Conservation (phyloP, 2,329 filamentous ascomycete genomes). For the Sporothrix luriei region DNA sequence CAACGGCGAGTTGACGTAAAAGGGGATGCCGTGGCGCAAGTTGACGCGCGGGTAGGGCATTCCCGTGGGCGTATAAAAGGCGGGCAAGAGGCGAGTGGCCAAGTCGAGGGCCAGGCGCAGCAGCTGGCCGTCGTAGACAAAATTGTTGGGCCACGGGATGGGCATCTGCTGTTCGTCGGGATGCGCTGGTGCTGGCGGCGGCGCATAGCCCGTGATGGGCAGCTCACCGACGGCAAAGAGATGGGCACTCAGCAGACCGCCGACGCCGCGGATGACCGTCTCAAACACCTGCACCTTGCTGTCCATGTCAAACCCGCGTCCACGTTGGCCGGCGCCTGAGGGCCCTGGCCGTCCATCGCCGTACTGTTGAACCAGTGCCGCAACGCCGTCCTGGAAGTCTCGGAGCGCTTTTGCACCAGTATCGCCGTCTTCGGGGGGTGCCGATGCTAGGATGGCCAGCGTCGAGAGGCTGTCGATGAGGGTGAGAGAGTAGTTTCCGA, state of each 20-base stretch:
- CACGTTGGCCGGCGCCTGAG: constrained; percentile 69
- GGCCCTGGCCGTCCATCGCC: constrained; percentile 76
- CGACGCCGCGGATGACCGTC: constrained; percentile 90
- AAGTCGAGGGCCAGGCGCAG: constrained; percentile 87
- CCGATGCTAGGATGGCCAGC: constrained; percentile 85
- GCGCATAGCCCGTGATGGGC: constrained; percentile 76
- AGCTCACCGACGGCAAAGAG: constrained; percentile 89
- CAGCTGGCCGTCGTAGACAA: constrained; percentile 86
- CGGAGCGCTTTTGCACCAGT: constrained; percentile 63
- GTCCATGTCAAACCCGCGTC: constrained; percentile 86
- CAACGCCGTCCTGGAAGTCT: constrained; percentile 80
- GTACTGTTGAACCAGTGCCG: constrained; percentile 76
- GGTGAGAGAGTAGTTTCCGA: constrained; percentile 96
- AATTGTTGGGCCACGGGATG: constrained; percentile 73
- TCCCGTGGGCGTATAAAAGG: constrained; percentile 87
- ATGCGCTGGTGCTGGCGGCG: constrained; percentile 44
- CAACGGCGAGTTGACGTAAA: constrained; percentile 79
- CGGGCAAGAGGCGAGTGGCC: constrained; percentile 79
- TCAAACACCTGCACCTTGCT: constrained; percentile 99
- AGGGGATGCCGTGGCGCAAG: constrained; percentile 84
- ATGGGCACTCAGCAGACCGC: constrained; percentile 88
- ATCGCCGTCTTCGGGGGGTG: constrained; percentile 58
- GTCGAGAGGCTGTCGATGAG: constrained; percentile 94
- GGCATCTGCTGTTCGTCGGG: constrained; percentile 44
- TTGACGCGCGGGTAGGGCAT: constrained; percentile 96